Evolutionary conservation across 208 protist species (phyloP), one percentile per base, ranked within the genome.

Genomic region (Trypanosoma cruzi): DNA sequence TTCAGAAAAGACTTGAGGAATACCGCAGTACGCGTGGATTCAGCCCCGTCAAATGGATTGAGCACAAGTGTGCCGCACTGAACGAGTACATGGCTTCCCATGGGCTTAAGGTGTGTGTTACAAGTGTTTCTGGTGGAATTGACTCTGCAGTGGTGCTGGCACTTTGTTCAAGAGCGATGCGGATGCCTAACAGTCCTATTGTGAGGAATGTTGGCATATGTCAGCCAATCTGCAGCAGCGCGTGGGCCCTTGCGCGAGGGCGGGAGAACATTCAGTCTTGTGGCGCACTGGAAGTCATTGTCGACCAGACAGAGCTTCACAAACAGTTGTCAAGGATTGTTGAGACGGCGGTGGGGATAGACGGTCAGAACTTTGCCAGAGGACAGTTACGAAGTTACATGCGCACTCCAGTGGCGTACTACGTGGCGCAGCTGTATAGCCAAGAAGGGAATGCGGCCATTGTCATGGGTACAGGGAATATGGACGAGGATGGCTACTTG

Each of bases 381-480:
- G 97, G 97, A 4, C 96, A 99, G 79, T 84, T 99, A 37, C 80
- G 89, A 18, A 97, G 90, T 50, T 99, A 98, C 82, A 98, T 98
- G 95, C 86, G 97, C 50, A 98, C 97, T 0, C 97, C 97, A 11
- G 64, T 85, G 0, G 85, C 57, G n/a, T 99, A 94, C 76, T 99
- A 98, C 78, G 85, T 96, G 24, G 92, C 95, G 16, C 97, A 99
- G 79, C 78, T 98, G 34, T 72, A 96, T 31, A 84, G 71, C 31
- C 86, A 96, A 55, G 71, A 84, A 34, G 96, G 96, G 20, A 86
- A 60, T 0, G 93, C 96, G n/a, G 78, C 86, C 16, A 90, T 98
- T 66, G 97, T 99, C 20, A 95, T 99, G 83, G 97, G 97, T 18
- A 99, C 97, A 20, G 97, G 97, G 13, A 99, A 99, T 83, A 97